phyloP scores from a whole-genome alignment of 2,329 filamentous ascomycete species.

The Pseudogymnoascus sp. region DNA sequence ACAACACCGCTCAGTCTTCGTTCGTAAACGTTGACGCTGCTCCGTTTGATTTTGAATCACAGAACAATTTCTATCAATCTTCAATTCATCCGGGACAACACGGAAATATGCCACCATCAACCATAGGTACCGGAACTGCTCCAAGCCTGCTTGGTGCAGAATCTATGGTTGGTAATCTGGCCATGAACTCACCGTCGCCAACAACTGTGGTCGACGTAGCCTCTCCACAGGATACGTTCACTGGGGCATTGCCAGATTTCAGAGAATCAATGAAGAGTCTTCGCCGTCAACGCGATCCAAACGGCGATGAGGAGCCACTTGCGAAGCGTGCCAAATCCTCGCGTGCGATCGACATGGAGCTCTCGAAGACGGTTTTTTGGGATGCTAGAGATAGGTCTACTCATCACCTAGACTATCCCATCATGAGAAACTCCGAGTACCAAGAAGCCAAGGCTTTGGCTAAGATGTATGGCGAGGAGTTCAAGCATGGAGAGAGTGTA shows the following conservation, averaged over 20 bases:
- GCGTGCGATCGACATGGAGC: conserved; percentile 49
- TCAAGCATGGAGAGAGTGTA: conserved; percentile 44
- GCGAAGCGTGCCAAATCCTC: conserved; percentile 42
- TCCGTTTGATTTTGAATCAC: background rate
- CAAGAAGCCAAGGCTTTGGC: conserved; percentile 47
- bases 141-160: conserved; percentile 27
- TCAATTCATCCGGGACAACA: background rate
- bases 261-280: conserved; percentile 19
- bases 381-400: conserved; percentile 42
- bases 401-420: conserved; percentile 54
- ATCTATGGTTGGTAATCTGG: conserved; percentile 25
- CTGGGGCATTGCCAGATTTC: conserved; percentile 3
- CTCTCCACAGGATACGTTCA: conserved; percentile 14
- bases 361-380: conserved; percentile 51
- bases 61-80: background rate
- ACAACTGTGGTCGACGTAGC: conserved; percentile 9
- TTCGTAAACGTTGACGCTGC: background rate
- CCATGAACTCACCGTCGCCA: conserved; percentile 25
- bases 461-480: conserved; percentile 40
- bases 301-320: conserved; percentile 27
- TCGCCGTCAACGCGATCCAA: conserved; percentile 23
- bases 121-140: conserved; percentile 13
- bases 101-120: background rate
- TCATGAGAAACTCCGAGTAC: conserved; percentile 53
- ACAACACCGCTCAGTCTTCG: background rate